A percentile compares a stretch with the other conserved stretches of the same genome.
Conservation (phyloP, 371 early-diverging fungal genomes). For the Sporodiniella umbellata region DNA sequence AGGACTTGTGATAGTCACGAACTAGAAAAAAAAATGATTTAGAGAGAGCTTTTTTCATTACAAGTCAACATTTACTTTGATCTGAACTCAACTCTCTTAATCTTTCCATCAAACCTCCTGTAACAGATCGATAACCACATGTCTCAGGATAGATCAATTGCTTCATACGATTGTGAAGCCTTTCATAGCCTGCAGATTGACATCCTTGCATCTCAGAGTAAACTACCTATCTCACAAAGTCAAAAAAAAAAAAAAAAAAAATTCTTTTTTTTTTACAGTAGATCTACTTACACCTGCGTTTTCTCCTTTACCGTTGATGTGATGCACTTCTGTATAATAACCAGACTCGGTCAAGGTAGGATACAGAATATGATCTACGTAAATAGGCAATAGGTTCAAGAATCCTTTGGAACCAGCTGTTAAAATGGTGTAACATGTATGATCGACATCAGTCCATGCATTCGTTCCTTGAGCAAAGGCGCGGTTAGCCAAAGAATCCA, state of each 20-base stretch:
- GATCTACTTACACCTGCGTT: conserved; percentile 40
- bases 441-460: conserved; percentile 63
- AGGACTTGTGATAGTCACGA: conserved; percentile 55
- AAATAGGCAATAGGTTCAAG: conserved; percentile 53
- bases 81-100: conserved; percentile 64
- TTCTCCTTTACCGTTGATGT: conserved; percentile 55
- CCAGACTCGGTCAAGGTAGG: conserved; percentile 66
- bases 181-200: conserved; percentile 42
- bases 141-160: conserved; percentile 60
- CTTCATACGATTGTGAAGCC: conserved; percentile 49
- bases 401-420: conserved; percentile 72
- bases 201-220: conserved; percentile 58
- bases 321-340: conserved; percentile 64
- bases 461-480: conserved; percentile 71
- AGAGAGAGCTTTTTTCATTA: neutral
- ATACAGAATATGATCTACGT: conserved; percentile 67
- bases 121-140: conserved; percentile 66
- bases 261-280: too few relatives aligned
- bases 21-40: conserved; percentile 26
- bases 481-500: conserved; percentile 68
- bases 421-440: conserved; percentile 64
- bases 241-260: neutral
- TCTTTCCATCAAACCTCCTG: conserved; percentile 68
- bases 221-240: conserved; percentile 36
- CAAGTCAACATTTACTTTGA: conserved; percentile 41